Conservation (phyloP, 2,329 filamentous ascomycete species). For the Aspergillus neotritici region DNA sequence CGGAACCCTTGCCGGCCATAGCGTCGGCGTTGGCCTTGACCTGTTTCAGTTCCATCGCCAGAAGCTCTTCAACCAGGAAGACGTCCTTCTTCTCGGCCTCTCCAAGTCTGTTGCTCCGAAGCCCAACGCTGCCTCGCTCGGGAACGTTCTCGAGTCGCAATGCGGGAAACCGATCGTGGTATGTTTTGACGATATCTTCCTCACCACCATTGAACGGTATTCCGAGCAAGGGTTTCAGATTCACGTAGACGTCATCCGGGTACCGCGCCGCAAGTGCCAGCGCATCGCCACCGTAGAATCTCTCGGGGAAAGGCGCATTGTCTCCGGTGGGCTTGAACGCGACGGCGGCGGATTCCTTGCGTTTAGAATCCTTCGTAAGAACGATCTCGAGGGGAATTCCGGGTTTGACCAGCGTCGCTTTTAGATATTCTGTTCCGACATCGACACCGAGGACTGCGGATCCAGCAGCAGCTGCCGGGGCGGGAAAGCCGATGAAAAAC, state of each 20-base stretch:
- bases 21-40: slow-evolving; percentile 82
- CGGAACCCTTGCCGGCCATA: slow-evolving; percentile 68
- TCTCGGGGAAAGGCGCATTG: slow-evolving; percentile 70
- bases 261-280: slow-evolving; percentile 80
- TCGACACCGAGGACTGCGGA: slow-evolving; percentile 87
- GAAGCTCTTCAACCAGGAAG: slow-evolving; percentile 79
- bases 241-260: slow-evolving; percentile 88
- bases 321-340: slow-evolving; percentile 83
- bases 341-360: slow-evolving; percentile 87
- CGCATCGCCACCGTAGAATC: slow-evolving; percentile 87
- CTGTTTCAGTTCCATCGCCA: slow-evolving; percentile 94
- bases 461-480: slow-evolving; percentile 54
- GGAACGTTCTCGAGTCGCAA: slow-evolving; percentile 58
- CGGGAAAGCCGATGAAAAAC: slow-evolving; percentile 50
- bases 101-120: slow-evolving; percentile 67
- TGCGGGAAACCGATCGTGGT: slow-evolving; percentile 70
- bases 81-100: slow-evolving; percentile 58
- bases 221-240: slow-evolving; percentile 86
- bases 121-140: slow-evolving; percentile 64
- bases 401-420: slow-evolving; percentile 90
- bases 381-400: slow-evolving; percentile 97
- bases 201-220: slow-evolving; percentile 46
- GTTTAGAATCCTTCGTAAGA: slow-evolving; percentile 92
- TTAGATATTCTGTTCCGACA: slow-evolving; percentile 93
- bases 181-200: slow-evolving; percentile 58